Percentiles rank a stretch among this genome's conserved stretches.
Conservation (phyloP, 2,329 filamentous ascomycete genomes). For the Aspergillus flavus region DNA sequence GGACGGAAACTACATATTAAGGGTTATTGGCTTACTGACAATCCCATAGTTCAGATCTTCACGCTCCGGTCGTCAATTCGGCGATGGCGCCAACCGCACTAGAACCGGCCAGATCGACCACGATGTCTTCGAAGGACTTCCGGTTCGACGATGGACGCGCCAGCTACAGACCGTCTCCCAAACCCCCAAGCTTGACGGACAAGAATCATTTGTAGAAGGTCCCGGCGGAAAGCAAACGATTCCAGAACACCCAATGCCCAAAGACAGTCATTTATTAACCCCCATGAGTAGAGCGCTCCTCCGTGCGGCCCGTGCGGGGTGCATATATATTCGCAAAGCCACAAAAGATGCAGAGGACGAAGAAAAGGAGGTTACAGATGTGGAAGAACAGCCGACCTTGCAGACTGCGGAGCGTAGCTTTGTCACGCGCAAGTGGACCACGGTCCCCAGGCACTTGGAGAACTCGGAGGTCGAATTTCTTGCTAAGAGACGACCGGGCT, state of each 20-base stretch:
- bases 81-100: slow-evolving; percentile 44
- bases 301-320: slow-evolving; percentile 75
- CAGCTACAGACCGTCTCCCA: slow-evolving; percentile 70
- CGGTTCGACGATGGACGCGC: slow-evolving; percentile 87
- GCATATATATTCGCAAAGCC: slow-evolving; percentile 71
- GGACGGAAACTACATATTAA: neutral
- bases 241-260: slow-evolving; percentile 85
- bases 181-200: slow-evolving; percentile 64
- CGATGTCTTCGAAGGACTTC: slow-evolving; percentile 73
- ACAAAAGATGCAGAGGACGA: slow-evolving; percentile 41
- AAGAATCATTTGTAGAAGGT: slow-evolving; percentile 31
- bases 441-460: slow-evolving; percentile 59
- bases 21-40: slow-evolving; percentile 18
- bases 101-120: slow-evolving; percentile 60
- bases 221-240: slow-evolving; percentile 36
- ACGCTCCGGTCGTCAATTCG: slow-evolving; percentile 60
- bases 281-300: slow-evolving; percentile 81
- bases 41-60: slow-evolving; percentile 56
- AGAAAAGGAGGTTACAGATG: slow-evolving; percentile 39
- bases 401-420: slow-evolving; percentile 52
- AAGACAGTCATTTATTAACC: slow-evolving; percentile 76
- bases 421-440: slow-evolving; percentile 60
- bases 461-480: slow-evolving; percentile 63
- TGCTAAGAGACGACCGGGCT: slow-evolving; percentile 62
- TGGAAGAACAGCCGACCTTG: slow-evolving; percentile 33